A percentile compares a stretch with the other conserved stretches of the same genome.
Conservation (phyloP, 495 filamentous ascomycete species). For the Tirmania nivea region DNA sequence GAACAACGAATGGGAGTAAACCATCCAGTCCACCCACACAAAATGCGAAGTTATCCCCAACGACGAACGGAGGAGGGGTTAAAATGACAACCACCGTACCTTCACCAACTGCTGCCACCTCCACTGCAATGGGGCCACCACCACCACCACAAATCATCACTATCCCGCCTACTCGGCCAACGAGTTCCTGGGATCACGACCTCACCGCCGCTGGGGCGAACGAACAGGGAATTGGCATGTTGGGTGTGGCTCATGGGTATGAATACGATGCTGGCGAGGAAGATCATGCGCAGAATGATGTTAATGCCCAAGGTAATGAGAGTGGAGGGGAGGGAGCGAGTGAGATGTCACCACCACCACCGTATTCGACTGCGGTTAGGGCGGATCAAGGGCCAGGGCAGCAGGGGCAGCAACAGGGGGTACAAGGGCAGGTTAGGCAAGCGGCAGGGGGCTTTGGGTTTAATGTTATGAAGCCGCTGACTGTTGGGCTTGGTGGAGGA, state of each 20-base stretch:
- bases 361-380: neutral
- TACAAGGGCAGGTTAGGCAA: conserved; percentile 7
- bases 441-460: neutral
- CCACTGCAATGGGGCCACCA: neutral
- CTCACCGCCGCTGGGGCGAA: neutral
- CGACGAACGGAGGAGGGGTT: neutral
- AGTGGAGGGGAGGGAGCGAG: neutral
- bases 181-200: neutral
- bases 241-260: neutral
- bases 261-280: neutral
- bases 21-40: neutral
- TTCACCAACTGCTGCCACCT: neutral
- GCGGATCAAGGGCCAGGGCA: neutral
- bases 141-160: neutral
- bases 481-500: conserved; percentile 7
- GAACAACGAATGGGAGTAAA: neutral
- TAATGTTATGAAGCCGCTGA: conserved; percentile 1
- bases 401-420: neutral
- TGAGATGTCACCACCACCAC: neutral
- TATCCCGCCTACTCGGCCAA: neutral
- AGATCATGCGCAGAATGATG: neutral
- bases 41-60: neutral
- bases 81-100: neutral
- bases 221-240: neutral
- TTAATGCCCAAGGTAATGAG: neutral